Base-by-base conservation (phyloP, 2,329 filamentous ascomycete genomes). In the Trichoderma polysporum region DNA sequence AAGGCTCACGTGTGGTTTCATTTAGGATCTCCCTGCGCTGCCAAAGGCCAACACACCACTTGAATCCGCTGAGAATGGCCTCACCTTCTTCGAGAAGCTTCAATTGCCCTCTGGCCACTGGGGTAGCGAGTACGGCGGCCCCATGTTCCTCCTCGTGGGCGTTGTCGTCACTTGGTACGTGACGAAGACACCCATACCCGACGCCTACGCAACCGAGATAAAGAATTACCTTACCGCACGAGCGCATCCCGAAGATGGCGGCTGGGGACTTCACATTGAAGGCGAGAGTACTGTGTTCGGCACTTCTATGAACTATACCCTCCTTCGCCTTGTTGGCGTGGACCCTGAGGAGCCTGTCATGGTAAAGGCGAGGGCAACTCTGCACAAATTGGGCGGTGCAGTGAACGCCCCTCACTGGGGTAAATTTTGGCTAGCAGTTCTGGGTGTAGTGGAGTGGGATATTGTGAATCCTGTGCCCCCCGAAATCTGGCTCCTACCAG, bases 41-140 rank as follows among this genome's bases (percentile, higher is more conserved):
- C 87, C 90, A 25, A 81, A 84, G 67, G 84, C 94, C 3, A 87
- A 88, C 69, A 93, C 84, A 3, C 90, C 94, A 5, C 83, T 95
- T 66, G 87, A 95, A 70, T 84, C 92, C 4, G 93, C 92, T 3
- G 83, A 85, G 68, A 99, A 99, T 80, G 93, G 91, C 41, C 84
- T 98, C 63, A 82, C 86, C 3, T 98, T 97, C 82, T 97, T 96
- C 81, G 91, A 94, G 66, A 87, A 94, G 70, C 86, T 98, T 27
- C 95, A 99, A 77, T 84, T 97, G 1, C 88, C 90, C 15, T 90
- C 92, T 0, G 95, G 95, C 5, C 92, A 97, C 75, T 99, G 95
- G 95, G 95, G 85, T 5, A 98, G 94, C 81, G 95, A 99, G 77
- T 99, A 99, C 80, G 95, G 95, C 64, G 95, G 95, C 0, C 95